These are phyloP conservation scores for Calonectria pauciramosa DNA, from an alignment of 2,329 filamentous ascomycete species.

Conservation along the genomic window DNA sequence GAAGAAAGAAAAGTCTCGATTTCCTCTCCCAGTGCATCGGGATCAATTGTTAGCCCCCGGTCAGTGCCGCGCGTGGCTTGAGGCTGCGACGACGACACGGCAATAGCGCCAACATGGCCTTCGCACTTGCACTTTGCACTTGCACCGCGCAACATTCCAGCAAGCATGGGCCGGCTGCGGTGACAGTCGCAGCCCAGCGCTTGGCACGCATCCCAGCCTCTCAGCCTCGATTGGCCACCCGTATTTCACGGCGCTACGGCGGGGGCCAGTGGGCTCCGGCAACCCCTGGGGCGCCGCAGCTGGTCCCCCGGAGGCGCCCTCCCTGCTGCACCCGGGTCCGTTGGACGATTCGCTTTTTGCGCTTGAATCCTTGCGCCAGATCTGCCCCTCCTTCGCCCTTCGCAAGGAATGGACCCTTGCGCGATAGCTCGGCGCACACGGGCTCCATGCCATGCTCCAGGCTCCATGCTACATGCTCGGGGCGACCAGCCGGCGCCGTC, in stretches of 20 bases:
- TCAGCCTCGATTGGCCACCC: constrained; percentile 10
- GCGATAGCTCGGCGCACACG: constrained; percentile 11
- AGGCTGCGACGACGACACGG: constrained; percentile 5
- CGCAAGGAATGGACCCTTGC: constrained; percentile 3
- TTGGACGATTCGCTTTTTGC: constrained; percentile 9
- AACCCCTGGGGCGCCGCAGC: background rate
- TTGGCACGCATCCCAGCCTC: constrained; percentile 16
- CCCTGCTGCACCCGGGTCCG: background rate
- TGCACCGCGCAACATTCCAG: background rate
- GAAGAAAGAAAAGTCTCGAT: background rate
- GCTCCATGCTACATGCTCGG: background rate
- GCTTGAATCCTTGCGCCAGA: background rate
- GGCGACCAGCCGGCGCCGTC: background rate
- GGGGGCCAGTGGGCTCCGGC: background rate
- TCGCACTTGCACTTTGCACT: background rate
- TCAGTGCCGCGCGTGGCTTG: background rate
- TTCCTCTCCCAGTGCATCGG: background rate
- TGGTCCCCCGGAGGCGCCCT: background rate
- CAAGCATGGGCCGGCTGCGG: background rate
- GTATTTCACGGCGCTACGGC: constrained; percentile 14
- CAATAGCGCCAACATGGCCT: background rate
- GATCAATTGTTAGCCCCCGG: background rate
- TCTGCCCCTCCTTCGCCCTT: background rate
- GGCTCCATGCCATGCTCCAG: background rate
- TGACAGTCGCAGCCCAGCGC: background rate